Base-by-base conservation (phyloP, 2,329 filamentous ascomycete species). In the Hypomyces rosellus region DNA sequence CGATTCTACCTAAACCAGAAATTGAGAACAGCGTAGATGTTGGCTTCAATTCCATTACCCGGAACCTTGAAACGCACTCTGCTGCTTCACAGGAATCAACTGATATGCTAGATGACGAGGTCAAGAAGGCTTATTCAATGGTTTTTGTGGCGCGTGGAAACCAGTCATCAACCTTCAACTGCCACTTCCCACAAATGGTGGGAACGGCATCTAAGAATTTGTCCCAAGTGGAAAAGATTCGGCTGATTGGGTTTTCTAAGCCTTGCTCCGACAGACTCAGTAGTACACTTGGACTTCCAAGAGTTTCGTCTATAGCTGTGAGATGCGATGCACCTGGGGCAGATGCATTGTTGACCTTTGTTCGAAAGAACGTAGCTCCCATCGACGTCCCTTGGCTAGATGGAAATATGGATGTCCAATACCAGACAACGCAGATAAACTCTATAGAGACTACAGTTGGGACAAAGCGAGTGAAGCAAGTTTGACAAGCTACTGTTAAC, bases 251-350 rank as follows among this genome's bases (percentile, higher is more conserved):
- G 1, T 75, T 89, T 43, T 82, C 83, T 0, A 80, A 76, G 47
- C 68, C 76, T 1, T 79, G 76, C 45, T 83, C 84, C 42, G 69
- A 78, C 14, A 74, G 75, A 12, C 66, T 89, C 14, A 78, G 78
- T 44, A 64, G 69, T 30, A 74, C 74, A 16, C 69, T 89, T 3
- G 78, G 78, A 2, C 72, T 88, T 9, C 80, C 82, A 1, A 75
- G 83, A 34, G 82, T 82, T 1, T 86, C 84, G 1, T 81, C 82
- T 18, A 68, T 89, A 33, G 86, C 77, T 1, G 63, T 89, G 6
- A 65, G 73, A 16, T 69, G 71, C 6, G 75, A 70, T 36, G 81
- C 84, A 1, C 81, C 82, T 0, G 75, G 78, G 39, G 73, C 78
- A 0, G 73, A 73, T 45, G 73, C 77, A 1, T 63, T 89, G 9